Base-by-base conservation (phyloP, 805 yeast species). In the Metschnikowia drakensbergensis region DNA sequence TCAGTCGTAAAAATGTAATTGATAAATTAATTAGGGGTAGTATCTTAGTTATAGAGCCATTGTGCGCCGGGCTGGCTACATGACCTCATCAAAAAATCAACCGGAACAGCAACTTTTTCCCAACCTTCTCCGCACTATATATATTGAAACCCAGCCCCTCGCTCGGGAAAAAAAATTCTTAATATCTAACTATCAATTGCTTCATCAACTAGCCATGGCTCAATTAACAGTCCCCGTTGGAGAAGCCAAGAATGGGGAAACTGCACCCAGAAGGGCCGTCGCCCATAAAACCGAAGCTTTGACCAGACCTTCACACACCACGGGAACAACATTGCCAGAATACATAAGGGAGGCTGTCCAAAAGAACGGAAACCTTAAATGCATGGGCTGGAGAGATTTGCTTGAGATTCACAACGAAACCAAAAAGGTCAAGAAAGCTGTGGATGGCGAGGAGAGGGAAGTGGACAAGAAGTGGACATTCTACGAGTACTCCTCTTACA, bases 391-490 rank as follows among this genome's bases (percentile, higher is more conserved):
- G 81, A 84, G 99, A 74, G 82, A 84, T 50, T 69, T 86, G 51
- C 58, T 78, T 42, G 92, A 89, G 47, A 65, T 87, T 46, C 92
- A 89, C 68, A 79, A 71, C 47, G 97, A 94, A 65, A 77, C 72
- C 45, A 90, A 88, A 69, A 75, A 72, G 60, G 78, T 94, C 50
- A 82, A 80, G 52, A 91, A 89, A 72, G 63, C 79, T 45, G 72
- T 94, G 42, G 86, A 91, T 58, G 98, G 97, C 50, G 77, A 85
- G 63, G 80, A 80, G 48, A 71, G 68, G 28, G 74, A 80, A 56
- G 84, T 85, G 43, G 89, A 86, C 61, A 94, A 94, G 72, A 83
- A 83, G 46, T 94, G 99, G 99, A 69, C 77, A 47, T 92, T 74
- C 68, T 94, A 79, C 65, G 97, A 94, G 69, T 71, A 85, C 61